Percentiles rank a stretch among this genome's conserved stretches.
phyloP scores from a whole-genome alignment of 2,329 filamentous ascomycete species.

The Fusarium illudens region DNA sequence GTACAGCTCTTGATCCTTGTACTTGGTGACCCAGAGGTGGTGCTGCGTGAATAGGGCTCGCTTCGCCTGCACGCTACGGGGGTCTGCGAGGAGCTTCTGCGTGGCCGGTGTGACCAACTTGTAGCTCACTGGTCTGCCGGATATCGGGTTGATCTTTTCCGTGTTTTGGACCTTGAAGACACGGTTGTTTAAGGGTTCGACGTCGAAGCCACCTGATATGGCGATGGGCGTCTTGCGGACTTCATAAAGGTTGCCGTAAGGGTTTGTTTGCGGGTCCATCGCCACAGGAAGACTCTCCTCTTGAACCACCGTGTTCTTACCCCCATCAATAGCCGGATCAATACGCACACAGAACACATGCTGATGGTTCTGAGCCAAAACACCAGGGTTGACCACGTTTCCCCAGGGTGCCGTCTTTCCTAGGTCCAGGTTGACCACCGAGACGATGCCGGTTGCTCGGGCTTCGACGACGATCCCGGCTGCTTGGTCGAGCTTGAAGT shows the following conservation, averaged over 20 bases:
- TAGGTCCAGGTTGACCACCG: conserved; percentile 66
- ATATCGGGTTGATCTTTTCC: conserved; percentile 52
- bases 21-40: conserved; percentile 57
- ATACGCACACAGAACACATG: conserved; percentile 73
- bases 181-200: conserved; percentile 58
- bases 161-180: conserved; percentile 61
- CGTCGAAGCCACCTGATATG: conserved; percentile 57
- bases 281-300: conserved; percentile 55
- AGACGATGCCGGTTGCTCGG: conserved; percentile 72
- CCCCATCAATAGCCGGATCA: conserved; percentile 71
- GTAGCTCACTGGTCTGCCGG: conserved; percentile 57
- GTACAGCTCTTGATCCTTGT: conserved; percentile 56
- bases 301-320: conserved; percentile 61
- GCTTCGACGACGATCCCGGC: conserved; percentile 69
- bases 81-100: conserved; percentile 53
- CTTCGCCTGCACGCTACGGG: conserved; percentile 50
- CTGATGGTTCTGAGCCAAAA: conserved; percentile 74
- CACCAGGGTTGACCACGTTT: conserved; percentile 69
- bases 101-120: conserved; percentile 54
- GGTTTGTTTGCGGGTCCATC: conserved; percentile 53
- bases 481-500: conserved; percentile 66
- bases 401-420: conserved; percentile 63
- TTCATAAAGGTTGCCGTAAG: conserved; percentile 56
- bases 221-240: conserved; percentile 56
- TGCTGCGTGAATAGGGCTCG: conserved; percentile 55